Conservation (phyloP, 2,329 filamentous ascomycete species). For the Penicillium palitans region DNA sequence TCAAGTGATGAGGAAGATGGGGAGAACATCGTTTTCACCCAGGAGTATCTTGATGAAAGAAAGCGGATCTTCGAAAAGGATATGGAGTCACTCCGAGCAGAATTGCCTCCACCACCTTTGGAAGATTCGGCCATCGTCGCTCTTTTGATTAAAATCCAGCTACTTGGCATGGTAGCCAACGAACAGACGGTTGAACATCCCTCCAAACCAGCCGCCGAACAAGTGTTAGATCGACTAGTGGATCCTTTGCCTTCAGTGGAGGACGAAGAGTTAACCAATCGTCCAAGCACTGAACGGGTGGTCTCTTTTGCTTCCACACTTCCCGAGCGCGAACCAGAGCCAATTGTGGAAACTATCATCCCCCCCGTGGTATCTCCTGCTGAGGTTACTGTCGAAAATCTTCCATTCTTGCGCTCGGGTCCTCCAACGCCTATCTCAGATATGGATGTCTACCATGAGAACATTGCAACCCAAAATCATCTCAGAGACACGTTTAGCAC, state of each 20-base stretch:
- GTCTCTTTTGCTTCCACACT: slow-evolving; percentile 16
- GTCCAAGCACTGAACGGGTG: slow-evolving; percentile 8
- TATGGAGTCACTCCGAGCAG: slow-evolving; percentile 44
- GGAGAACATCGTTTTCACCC: slow-evolving; percentile 47
- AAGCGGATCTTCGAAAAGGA: slow-evolving; percentile 49
- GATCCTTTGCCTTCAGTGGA: slow-evolving; percentile 18
- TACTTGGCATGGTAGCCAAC: slow-evolving; percentile 46
- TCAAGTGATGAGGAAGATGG: slow-evolving; percentile 49
- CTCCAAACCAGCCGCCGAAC: neutral
- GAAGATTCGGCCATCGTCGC: slow-evolving; percentile 45
- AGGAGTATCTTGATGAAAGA: slow-evolving; percentile 49
- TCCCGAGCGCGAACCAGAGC: slow-evolving; percentile 5
- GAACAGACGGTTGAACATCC: slow-evolving; percentile 24
- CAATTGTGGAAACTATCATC: slow-evolving; percentile 10
- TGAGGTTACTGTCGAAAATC: slow-evolving; percentile 42
- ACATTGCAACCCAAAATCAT: slow-evolving; percentile 37
- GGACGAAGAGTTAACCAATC: slow-evolving; percentile 5
- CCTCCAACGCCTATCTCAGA: slow-evolving; percentile 48
- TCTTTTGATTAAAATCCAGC: slow-evolving; percentile 46
- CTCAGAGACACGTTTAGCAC: slow-evolving; percentile 42
- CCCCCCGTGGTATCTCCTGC: slow-evolving; percentile 14
- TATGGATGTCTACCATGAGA: slow-evolving; percentile 47
- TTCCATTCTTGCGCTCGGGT: slow-evolving; percentile 48
- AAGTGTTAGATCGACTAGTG: slow-evolving; percentile 12
- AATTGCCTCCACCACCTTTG: slow-evolving; percentile 45